phyloP scores from a whole-genome alignment of 2,329 filamentous ascomycete genomes.

The Fusarium tanahbumbuense region DNA sequence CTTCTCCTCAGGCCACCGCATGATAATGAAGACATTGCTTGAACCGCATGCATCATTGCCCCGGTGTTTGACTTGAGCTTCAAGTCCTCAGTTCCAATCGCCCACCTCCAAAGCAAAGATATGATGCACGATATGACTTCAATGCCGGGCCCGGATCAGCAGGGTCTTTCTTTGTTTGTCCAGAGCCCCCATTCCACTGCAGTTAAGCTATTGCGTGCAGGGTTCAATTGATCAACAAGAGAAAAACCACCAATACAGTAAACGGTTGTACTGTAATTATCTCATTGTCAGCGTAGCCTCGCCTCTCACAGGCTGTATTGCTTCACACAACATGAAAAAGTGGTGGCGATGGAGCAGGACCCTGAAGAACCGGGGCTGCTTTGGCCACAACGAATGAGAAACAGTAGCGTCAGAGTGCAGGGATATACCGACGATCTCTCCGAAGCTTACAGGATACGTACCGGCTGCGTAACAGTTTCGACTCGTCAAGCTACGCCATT shows the following conservation, averaged over 20 bases:
- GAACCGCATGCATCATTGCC: constrained; percentile 29
- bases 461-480: constrained; percentile 5
- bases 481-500: constrained; percentile 43
- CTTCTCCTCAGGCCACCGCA: constrained; percentile 24
- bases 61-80: constrained; percentile 29
- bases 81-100: constrained; percentile 17
- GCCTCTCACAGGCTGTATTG: constrained; percentile 10
- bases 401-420: constrained; percentile 15
- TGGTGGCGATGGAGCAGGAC: constrained; percentile 35
- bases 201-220: constrained; percentile 23
- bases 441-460: constrained; percentile 32
- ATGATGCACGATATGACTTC: constrained; percentile 38
- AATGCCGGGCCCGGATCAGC: constrained; percentile 42
- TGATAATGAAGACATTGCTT: not conserved
- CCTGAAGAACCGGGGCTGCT: constrained; percentile 37
- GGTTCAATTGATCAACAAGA: constrained; percentile 20
- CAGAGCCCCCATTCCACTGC: constrained; percentile 6
- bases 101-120: constrained; percentile 10
- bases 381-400: constrained; percentile 21
- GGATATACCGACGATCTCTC: constrained; percentile 33
- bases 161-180: constrained; percentile 40
- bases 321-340: constrained; percentile 1
- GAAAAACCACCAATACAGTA: constrained; percentile 7
- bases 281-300: constrained; percentile 28
- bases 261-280: constrained; percentile 31